Conservation (phyloP, 2,329 filamentous ascomycete genomes). For the Hymenoscyphus salicellus region DNA sequence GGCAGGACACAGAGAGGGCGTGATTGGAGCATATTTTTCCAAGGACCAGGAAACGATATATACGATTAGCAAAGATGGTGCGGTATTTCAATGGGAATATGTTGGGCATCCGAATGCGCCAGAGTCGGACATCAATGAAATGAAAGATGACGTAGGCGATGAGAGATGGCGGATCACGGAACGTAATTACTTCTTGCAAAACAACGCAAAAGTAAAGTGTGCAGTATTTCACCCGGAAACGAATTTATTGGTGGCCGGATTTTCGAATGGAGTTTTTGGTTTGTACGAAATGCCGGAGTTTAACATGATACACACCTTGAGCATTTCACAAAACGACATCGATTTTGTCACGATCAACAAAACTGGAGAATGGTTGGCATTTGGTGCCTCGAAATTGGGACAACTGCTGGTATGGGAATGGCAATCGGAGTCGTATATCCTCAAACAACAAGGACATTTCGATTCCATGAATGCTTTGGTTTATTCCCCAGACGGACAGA, state of each 20-base stretch:
- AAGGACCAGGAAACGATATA: slow-evolving; percentile 93
- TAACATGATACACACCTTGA: slow-evolving; percentile 86
- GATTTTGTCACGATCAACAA: slow-evolving; percentile 93
- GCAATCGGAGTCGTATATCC: slow-evolving; percentile 97
- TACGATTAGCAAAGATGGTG: slow-evolving; percentile 95
- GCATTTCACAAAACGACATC: slow-evolving; percentile 95
- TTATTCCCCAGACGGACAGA: slow-evolving; percentile 90
- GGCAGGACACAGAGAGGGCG: slow-evolving; percentile 83
- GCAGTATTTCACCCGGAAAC: slow-evolving; percentile 84
- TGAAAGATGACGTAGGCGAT: slow-evolving; percentile 62
- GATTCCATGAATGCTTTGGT: slow-evolving; percentile 91
- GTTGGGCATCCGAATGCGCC: slow-evolving; percentile 56
- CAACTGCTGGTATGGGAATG: slow-evolving; percentile 99
- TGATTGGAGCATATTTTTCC: slow-evolving; percentile 96
- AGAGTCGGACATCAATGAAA: slow-evolving; percentile 52
- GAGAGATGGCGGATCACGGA: slow-evolving; percentile 89
- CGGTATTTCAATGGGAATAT: slow-evolving; percentile 91
- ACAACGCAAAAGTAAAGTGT: slow-evolving; percentile 80
- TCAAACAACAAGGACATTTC: slow-evolving; percentile 97
- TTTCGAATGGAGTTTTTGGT: slow-evolving; percentile 90
- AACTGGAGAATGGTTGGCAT: slow-evolving; percentile 93
- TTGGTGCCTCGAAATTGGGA: slow-evolving; percentile 90
- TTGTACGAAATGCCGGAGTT: slow-evolving; percentile 96
- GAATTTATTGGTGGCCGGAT: slow-evolving; percentile 92
- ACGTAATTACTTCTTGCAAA: slow-evolving; percentile 91